Base-by-base conservation (phyloP, 2,329 filamentous ascomycete genomes). In the Fusarium decemcellulare region DNA sequence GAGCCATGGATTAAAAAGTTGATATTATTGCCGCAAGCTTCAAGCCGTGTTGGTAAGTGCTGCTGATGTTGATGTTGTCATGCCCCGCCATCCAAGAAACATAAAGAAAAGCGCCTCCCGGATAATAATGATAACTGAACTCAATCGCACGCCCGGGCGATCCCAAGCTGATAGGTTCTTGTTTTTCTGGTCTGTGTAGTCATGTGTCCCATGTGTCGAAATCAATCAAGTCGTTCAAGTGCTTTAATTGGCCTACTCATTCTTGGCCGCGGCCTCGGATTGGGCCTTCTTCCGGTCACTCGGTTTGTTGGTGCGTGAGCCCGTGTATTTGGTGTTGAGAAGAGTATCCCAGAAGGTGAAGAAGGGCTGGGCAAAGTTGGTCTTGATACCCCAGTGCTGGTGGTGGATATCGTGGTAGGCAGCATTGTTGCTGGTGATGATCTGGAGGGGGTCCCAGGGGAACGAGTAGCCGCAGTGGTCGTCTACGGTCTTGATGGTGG, bases 361-460 rank as follows among this genome's bases (percentile, higher is more conserved):
- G 83, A 95, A 97, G 4, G 93, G 93, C 81, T 97, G 93, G 6
- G 91, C 92, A 80, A 94, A 97, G 82, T 97, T 97, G 70, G 92
- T 93, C 87, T 98, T 99, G 86, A 99, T 97, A 61, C 96, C 96
- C 95, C 95, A 98, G 81, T 93, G 97, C 82, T 99, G 96, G 82
- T 99, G 96, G 81, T 99, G 96, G 63, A 99, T 95, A 77, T 99
- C 96, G 78, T 99, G 96, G 81, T 98, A 99, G 37, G 91, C 92
- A 29, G 96, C 95, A 74, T 98, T 98, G 85, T 99, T 98, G 79
- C 92, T 92, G 46, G 95, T 97, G 65, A 98, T 86, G 77, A 92
- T 91, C 85, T 98, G 95, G 57, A 98, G 85, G 3, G 95, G 95
- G 79, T 99, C 96, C 90, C 92, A 98, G 2, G 96, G 96, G 66